Conservation (phyloP, 176 grass and related monocot genomes). For the Phoenix dactylifera region DNA sequence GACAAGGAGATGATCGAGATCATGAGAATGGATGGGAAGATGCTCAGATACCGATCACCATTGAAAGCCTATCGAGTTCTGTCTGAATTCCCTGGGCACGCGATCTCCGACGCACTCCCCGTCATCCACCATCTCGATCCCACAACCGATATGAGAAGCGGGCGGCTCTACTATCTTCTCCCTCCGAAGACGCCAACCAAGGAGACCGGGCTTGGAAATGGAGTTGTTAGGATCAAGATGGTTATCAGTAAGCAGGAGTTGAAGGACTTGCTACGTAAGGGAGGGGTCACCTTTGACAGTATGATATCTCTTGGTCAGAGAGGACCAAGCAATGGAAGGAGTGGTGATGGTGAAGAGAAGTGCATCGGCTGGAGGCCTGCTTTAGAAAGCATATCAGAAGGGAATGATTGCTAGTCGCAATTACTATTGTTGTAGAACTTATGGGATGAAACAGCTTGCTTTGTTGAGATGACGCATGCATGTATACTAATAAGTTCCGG, state of each 20-base stretch:
- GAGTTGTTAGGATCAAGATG: conserved; percentile 30
- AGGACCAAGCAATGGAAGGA: neutral
- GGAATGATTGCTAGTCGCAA: conserved; percentile 10
- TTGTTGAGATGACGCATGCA: neutral
- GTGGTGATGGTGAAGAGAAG: conserved; percentile 3
- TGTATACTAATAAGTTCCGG: neutral
- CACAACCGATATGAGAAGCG: neutral
- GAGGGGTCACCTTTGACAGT: conserved; percentile 12
- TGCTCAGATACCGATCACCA: conserved; percentile 8
- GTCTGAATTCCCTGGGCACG: conserved; percentile 2
- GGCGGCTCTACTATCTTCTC: conserved; percentile 15
- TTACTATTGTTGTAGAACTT: neutral
- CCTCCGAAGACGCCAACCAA: neutral
- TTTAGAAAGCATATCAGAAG: conserved; percentile 39
- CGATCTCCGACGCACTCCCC: conserved; percentile 6
- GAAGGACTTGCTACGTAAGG: conserved; percentile 23
- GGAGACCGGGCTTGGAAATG: conserved; percentile 2
- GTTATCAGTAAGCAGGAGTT: conserved; percentile 30
- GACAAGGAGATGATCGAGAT: conserved; percentile 18
- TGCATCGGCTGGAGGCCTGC: conserved; percentile 19
- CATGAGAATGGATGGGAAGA: conserved; percentile 17
- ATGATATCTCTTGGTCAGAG: conserved; percentile 20
- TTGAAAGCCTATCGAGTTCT: conserved; percentile 15
- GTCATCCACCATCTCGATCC: conserved; percentile 5
- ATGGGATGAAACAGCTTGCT: no score